Evolutionary conservation across 192 early-diverging fungal species (phyloP), one percentile per base, ranked within the genome.

Genomic region (Coemansia sp.): DNA sequence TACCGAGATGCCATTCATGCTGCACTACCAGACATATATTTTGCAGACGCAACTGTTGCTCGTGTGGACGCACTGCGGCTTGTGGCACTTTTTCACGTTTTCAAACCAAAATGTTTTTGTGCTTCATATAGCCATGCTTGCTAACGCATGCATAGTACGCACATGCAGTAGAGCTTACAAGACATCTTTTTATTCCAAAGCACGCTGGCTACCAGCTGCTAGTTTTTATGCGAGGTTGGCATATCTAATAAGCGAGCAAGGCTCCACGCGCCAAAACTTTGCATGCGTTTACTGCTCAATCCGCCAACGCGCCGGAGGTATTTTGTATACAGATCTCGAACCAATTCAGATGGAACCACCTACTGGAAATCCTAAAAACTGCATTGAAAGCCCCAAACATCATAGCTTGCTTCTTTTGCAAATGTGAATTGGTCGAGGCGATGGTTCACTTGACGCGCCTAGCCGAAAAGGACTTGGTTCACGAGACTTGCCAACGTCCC

Each of bases 81-180:
- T 35, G 32, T 35, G 32, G 32, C 32, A 16, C 16, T 45, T 45
- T 45, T n/a, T 22, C 22, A 45, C 3, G 41, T 16, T n/a, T n/a
- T 14, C 41, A n/a, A n/a, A 45, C 9, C 14, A 45, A 45, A 16
- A n/a, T 45, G 2, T 16, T 16, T 45, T 45, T 45, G 16, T 45
- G 48, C 19, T 19, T 49, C 48, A 49, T 49, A 18, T 19, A 49
- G 48, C 48, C 48, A 49, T 19, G 48, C 48, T 49, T n/a, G 48
- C 16, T 20, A 9, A 49, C n/a, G 48, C 48, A 20, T 20, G 48
- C n/a, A 18, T 18, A 19, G 48, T 19, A 6, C 16, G 8, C 48
- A 19, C 48, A 49, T 19, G 48, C 48, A 49, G 48, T 49, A 49
- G 20, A 10, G 8, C n/a, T 16, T 9, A 45, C 41, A 45, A 45